Percentiles rank a stretch among this genome's conserved stretches.
These are phyloP conservation scores for Amphirosellinia nigrospora DNA, from an alignment of 495 filamentous ascomycete species.

Conservation along the genomic window DNA sequence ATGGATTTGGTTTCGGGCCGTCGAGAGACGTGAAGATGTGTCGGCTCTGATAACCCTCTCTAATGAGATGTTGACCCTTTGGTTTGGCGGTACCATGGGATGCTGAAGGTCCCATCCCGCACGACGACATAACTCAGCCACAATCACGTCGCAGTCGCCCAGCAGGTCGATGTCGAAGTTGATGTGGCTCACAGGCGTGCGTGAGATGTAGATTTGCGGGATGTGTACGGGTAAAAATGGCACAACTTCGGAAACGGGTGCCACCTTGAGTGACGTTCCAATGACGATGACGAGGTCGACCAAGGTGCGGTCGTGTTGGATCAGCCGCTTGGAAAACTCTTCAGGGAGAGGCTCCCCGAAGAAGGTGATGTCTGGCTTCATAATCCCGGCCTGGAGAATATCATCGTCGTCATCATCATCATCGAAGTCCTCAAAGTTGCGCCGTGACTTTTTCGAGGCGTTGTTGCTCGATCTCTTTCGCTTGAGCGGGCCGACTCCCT, in stretches of 20 bases:
- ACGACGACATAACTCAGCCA: slow-evolving; percentile 84
- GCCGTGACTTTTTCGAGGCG: slow-evolving; percentile 67
- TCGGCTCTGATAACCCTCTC: slow-evolving; percentile 71
- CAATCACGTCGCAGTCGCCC: slow-evolving; percentile 91
- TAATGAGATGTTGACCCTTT: slow-evolving; percentile 62
- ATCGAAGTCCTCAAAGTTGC: slow-evolving; percentile 51
- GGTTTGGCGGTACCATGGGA: slow-evolving; percentile 76
- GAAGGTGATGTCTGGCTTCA: slow-evolving; percentile 99
- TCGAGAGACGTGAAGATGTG: slow-evolving; percentile 59
- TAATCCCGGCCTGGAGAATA: slow-evolving; percentile 78
- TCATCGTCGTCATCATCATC: slow-evolving; percentile 70
- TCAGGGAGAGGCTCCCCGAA: slow-evolving; percentile 90
- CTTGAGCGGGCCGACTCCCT: slow-evolving; percentile 54
- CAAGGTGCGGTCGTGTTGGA: slow-evolving; percentile 75
- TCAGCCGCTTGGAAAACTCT: slow-evolving; percentile 80
- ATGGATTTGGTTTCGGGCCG: background rate
- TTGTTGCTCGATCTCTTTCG: slow-evolving; percentile 76
- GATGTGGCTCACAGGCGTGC: slow-evolving; percentile 84
- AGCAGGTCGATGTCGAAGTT: slow-evolving; percentile 95
- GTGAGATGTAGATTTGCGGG: slow-evolving; percentile 93
- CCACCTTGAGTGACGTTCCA: slow-evolving; percentile 94
- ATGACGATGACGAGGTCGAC: slow-evolving; percentile 97
- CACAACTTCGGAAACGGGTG: slow-evolving; percentile 90
- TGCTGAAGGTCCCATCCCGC: slow-evolving; percentile 90
- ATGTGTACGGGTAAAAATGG: slow-evolving; percentile 76